Base-by-base conservation (phyloP, 2,329 filamentous ascomycete species). In the Apiospora koreana region DNA sequence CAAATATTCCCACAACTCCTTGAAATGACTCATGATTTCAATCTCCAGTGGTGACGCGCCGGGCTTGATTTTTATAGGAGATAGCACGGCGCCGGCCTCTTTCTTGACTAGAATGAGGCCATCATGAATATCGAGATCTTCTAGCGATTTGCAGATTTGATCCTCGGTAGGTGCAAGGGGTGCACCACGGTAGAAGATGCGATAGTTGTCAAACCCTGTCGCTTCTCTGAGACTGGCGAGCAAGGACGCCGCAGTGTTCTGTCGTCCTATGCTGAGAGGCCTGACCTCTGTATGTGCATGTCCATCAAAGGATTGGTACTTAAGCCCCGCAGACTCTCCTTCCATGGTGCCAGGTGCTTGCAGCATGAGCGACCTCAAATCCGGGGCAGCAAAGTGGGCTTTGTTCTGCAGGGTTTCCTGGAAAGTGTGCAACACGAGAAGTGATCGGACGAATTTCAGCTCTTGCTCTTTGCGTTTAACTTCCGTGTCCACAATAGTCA, bases 1-100 rank as follows among this genome's bases (percentile, higher is more conserved):
- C 69, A 98, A 85, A 76, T 95, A 92, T 58, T 89, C 88, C 86
- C 96, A 97, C 31, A 99, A 82, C 72, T 95, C 91, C 69, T 93
- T 88, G 76, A 97, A 97, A 79, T 97, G 93, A 70, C 90, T 87
- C 74, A 96, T 83, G 28, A 98, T 91, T 75, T 95, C 93, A 16
- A 89, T 86, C 77, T 98, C 94, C 2, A 98, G 86, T 45, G 83
- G 87, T 72, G 83, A 90, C 65, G 83, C 87, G 67, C 83, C 89
- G 68, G 81, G 86, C 72, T 83, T 85, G 68, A 86, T 81, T 41
- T 84, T 77, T 72, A 83, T 75, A 35, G 85, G 77, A 70, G 83
- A 80, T 3, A 82, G 80, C 10, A 82, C 78, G 0, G 81, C 77
- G 18, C 86, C 84, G 25, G 86, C 84, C 58, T 89, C 87, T 21